These are phyloP conservation scores for Tetrapisispora iriomotensis DNA, from an alignment of 805 yeast species.

Conservation along the genomic window DNA sequence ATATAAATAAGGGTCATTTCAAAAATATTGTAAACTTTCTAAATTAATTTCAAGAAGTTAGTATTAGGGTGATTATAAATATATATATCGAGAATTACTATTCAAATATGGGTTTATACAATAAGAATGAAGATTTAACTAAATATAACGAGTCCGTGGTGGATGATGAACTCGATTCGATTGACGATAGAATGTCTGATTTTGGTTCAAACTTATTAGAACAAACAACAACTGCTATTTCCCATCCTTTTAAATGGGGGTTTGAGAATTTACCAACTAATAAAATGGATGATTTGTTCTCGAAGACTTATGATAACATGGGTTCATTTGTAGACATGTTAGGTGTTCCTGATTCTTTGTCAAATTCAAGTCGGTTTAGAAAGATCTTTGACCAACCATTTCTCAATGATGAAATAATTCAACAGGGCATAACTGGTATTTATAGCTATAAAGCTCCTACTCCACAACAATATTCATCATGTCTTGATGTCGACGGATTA, in stretches of 20 bases:
- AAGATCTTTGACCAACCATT: neutral
- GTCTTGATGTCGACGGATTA: slow-evolving; percentile 55
- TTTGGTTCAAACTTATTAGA: neutral
- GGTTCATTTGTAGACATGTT: neutral
- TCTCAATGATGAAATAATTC: neutral
- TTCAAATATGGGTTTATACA: slow-evolving; percentile 1
- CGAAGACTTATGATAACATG: neutral
- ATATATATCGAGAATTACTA: too few relatives aligned
- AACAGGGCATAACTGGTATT: slow-evolving; percentile 31
- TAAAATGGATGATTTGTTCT: neutral
- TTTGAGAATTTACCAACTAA: neutral
- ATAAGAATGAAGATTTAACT: neutral
- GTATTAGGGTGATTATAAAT: too few relatives aligned
- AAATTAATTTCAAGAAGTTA: too few relatives aligned
- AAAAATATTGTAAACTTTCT: too few relatives aligned
- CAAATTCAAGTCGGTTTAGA: neutral
- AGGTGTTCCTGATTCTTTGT: neutral
- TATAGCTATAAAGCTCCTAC: slow-evolving; percentile 50
- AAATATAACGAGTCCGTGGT: neutral
- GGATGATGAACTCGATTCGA: neutral
- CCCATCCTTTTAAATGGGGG: neutral
- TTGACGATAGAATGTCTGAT: neutral
- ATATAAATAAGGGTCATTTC: too few relatives aligned
- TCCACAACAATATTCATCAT: slow-evolving; percentile 46
- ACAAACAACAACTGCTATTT: neutral